phyloP scores from a whole-genome alignment of 1,139 yeast species.

The Candida pseudoviswanathii region DNA sequence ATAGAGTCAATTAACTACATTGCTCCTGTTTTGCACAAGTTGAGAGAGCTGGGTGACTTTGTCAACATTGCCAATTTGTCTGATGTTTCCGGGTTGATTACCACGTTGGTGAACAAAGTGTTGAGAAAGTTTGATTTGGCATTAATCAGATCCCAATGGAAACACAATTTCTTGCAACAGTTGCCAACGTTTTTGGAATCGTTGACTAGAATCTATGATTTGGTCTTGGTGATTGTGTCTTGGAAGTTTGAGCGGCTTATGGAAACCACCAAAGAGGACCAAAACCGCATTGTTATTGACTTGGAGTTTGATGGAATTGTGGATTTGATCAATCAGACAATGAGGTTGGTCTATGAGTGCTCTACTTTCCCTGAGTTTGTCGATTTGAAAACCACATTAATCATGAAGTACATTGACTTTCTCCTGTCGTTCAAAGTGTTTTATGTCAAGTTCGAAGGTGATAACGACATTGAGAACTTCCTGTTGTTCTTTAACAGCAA shows the following conservation, averaged over 20 bases:
- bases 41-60: slow-evolving; percentile 30
- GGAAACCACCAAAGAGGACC: slow-evolving; percentile 16
- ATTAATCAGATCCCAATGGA: slow-evolving; percentile 22
- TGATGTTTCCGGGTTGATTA: slow-evolving; percentile 12
- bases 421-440: slow-evolving; percentile 36
- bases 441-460: slow-evolving; percentile 29
- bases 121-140: slow-evolving; percentile 24
- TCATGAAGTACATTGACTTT: slow-evolving; percentile 34
- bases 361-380: slow-evolving; percentile 6
- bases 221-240: slow-evolving; percentile 28
- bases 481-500: slow-evolving; percentile 25
- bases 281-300: slow-evolving; percentile 17
- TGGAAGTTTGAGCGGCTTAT: slow-evolving; percentile 41
- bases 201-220: slow-evolving; percentile 26
- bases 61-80: slow-evolving; percentile 17
- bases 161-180: slow-evolving; percentile 22
- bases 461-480: slow-evolving; percentile 31
- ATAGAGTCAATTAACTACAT: slow-evolving; percentile 19
- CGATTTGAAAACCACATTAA: slow-evolving; percentile 26
- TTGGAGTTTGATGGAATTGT: slow-evolving; percentile 16
- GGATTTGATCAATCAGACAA: slow-evolving; percentile 14
- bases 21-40: slow-evolving; percentile 25
- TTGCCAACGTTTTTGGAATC: slow-evolving; percentile 19
- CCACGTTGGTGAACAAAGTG: slow-evolving; percentile 18
- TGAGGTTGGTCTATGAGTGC: slow-evolving; percentile 13